Percentiles rank a stretch among this genome's conserved stretches.
Evolutionary conservation across 164 flowering plant species (phyloP).

Genomic region (Stephania cephalantha): DNA sequence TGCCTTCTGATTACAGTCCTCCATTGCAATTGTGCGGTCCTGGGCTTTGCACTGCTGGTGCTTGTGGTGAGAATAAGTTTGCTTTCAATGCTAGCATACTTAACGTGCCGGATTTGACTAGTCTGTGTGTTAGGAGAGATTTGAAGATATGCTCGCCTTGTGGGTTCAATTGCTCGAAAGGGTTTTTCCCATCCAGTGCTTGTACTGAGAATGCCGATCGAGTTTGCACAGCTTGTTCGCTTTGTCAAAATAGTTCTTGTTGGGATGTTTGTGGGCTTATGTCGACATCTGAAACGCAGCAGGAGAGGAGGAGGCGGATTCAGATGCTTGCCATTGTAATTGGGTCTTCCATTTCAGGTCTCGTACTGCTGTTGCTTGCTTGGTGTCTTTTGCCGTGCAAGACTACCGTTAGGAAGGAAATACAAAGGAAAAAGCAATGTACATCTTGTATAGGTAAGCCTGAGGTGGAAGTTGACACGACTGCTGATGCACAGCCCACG

Average conservation of each 20-base stretch:
- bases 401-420: slow-evolving; percentile 23
- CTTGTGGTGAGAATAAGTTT: slow-evolving; percentile 51
- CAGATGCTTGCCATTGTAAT: slow-evolving; percentile 32
- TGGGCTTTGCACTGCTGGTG: slow-evolving; percentile 50
- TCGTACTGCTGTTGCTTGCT: slow-evolving; percentile 34
- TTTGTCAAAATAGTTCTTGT: slow-evolving; percentile 90
- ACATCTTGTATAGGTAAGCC: slow-evolving; percentile 42
- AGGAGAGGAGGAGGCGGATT: slow-evolving; percentile 26
- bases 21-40: slow-evolving; percentile 86
- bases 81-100: slow-evolving; percentile 75
- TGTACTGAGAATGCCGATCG: slow-evolving; percentile 60
- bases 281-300: slow-evolving; percentile 19
- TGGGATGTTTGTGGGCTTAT: slow-evolving; percentile 47
- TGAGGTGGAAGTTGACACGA: slow-evolving; percentile 31
- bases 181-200: slow-evolving; percentile 64
- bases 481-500: slow-evolving; percentile 23
- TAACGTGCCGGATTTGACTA: slow-evolving; percentile 63
- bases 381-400: slow-evolving; percentile 51
- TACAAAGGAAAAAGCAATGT: slow-evolving; percentile 33
- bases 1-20: slow-evolving; percentile 43
- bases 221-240: slow-evolving; percentile 80
- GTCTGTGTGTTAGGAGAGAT: slow-evolving; percentile 55
- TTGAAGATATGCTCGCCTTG: slow-evolving; percentile 71
- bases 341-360: slow-evolving; percentile 42
- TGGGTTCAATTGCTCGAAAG: slow-evolving; percentile 56